Percentiles rank a stretch among this genome's conserved stretches.
Evolutionary conservation across 2,329 filamentous ascomycete species (phyloP).

Genomic region (Xylaria sp.): DNA sequence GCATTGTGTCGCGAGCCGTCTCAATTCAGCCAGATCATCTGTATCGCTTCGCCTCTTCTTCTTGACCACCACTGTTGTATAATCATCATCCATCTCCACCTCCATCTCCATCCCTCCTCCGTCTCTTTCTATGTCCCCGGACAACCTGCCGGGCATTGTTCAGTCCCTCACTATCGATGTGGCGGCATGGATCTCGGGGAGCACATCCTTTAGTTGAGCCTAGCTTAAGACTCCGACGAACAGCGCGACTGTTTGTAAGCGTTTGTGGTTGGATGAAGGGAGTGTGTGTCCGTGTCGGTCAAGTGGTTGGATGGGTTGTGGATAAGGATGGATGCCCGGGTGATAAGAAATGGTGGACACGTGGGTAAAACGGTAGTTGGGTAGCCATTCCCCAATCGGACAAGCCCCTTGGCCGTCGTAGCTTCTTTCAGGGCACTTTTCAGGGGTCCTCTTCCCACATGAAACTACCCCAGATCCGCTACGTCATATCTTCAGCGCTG

Average conservation of each 20-base stretch:
- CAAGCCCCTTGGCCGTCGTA: not conserved
- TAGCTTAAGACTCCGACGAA: not conserved
- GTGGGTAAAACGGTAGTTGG: slow-evolving; percentile 15
- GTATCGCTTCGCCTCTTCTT: slow-evolving; percentile 14
- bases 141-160: slow-evolving; percentile 34
- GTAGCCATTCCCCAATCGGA: slow-evolving; percentile 1
- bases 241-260: not conserved
- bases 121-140: slow-evolving; percentile 20
- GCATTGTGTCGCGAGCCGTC: slow-evolving; percentile 30
- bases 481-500: slow-evolving; percentile 16
- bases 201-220: slow-evolving; percentile 22
- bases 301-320: slow-evolving; percentile 9
- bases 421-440: not conserved
- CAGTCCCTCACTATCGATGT: slow-evolving; percentile 20
- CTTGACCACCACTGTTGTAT: not conserved
- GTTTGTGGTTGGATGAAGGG: not conserved
- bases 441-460: slow-evolving; percentile 3
- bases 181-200: slow-evolving; percentile 5
- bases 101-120: slow-evolving; percentile 4
- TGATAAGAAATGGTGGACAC: slow-evolving; percentile 20
- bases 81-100: not conserved
- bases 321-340: not conserved
- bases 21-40: slow-evolving; percentile 8
- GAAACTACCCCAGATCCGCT: slow-evolving; percentile 17
- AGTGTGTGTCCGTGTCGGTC: not conserved